Base-by-base conservation (phyloP, 169 alveolate genomes). In the Perkinsus marinus region DNA sequence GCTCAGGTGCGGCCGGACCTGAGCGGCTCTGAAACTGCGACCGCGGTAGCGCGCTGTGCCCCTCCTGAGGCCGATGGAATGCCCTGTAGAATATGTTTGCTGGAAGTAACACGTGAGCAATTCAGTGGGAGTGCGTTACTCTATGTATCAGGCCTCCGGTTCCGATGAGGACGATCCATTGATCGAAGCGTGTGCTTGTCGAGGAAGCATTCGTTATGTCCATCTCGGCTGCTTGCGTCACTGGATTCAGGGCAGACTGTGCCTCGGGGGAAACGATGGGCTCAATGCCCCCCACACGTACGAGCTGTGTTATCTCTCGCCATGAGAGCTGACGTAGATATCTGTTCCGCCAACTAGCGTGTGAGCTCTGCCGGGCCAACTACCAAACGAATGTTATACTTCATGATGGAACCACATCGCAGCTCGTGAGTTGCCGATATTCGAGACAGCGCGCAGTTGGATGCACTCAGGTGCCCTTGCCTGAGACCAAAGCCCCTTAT, bases 171-270 rank as follows among this genome's bases (percentile, higher is more conserved):
- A 95, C 34, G 97, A 97, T 90, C 97, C 97, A 39, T 91, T 98
- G 38, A 95, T 98, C 0, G 94, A 97, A 39, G 98, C 99, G 5
- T 98, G 99, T 93, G 97, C 96, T 57, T 98, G 99, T 95, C 94
- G 96, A 39, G 99, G 99, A 0, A 95, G 99, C 37, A 97, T 98
- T 93, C 97, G 96, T 79, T 95, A 95, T 92, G 98, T 98, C 7
- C 99, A 98, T 94, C 94, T 96, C 41, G 95, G 95, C 69, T 98
- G 99, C 93, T 90, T 98, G 92, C 94, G 98, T 90, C 95, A 94
- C 68, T 98, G 99, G 99, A 94, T 97, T n/a, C 93, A 96, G 90
- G 95, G 96, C 10, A 94, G 97, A 69, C 92, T 95, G 93, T 96
- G 94, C 92, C 90, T 94, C 90, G 94, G 79, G 5, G 79, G 79